Base-by-base conservation (phyloP, 73 alveolate genomes). In the Tetrahymena elliotti region DNA sequence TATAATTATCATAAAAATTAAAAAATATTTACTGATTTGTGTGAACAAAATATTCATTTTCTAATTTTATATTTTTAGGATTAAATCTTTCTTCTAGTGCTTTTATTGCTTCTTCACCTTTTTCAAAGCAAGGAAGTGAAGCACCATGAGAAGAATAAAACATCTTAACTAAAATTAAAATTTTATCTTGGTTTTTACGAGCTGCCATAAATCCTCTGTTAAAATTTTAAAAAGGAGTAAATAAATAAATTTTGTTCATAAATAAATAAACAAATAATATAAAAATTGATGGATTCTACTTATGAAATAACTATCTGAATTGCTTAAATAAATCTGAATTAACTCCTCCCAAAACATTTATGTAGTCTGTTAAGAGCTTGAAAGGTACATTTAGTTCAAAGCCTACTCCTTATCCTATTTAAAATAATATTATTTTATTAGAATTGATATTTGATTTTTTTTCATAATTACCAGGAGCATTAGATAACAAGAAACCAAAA, bases 101-200 rank as follows among this genome's bases (percentile, higher is more conserved):
- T 93, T 97, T 95, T 34, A 98, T 94, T 37, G 99, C 96, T 88
- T 95, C 93, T 84, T 99, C 99, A 13, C 99, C 99, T 52, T 98
- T 97, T 94, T 95, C 94, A 96, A 99, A 98, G 98, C 99, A 99
- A 95, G 99, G 99, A 52, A 99, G 95, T 53, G 99, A 98, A 53
- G 97, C 96, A 13, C 99, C 99, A 94, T 98, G 98, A 6, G 99
- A 99, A 93, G 98, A 95, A 94, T 97, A 97, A 99, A 99, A 98
- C 99, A 98, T 98, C 95, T 98, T 99, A 40, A 98, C 99, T 36
- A 98, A 97, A 68, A 98, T 95, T 27, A 98, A 95, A 20, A 98
- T 97, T 92, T 98, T 98, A 82, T 98, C 98, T 68, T 98, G 98
- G 93, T 99, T 99, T 95, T 97, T 98, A 95, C 97, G 97, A 84